Evolutionary conservation across 83 land plant genomes (phyloP).

Genomic region (Picea abies): DNA sequence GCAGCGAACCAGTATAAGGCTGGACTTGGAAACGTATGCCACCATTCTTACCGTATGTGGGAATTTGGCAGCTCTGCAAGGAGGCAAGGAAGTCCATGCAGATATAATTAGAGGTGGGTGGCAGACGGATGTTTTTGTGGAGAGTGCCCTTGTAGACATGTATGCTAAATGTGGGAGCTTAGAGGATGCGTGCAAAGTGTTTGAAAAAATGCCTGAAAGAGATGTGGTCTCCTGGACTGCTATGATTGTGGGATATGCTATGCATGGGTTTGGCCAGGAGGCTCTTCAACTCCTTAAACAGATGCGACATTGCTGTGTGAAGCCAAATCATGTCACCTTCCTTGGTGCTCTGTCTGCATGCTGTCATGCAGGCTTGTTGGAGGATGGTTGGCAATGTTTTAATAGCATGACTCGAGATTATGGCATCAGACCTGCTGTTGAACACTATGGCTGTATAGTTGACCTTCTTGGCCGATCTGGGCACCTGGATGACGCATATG

Average conservation of each 20-base stretch:
- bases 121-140: conserved; percentile 23
- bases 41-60: conserved; percentile 25
- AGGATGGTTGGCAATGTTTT: conserved; percentile 3
- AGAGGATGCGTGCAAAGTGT: conserved; percentile 27
- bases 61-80: conserved; percentile 24
- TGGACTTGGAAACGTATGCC: conserved; percentile 21
- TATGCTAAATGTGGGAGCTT: conserved; percentile 62
- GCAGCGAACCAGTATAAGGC: conserved; percentile 16
- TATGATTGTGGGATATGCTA: conserved; percentile 35
- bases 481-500: conserved; percentile 26
- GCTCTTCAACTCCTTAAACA: conserved; percentile 25
- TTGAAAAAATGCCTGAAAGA: conserved; percentile 18
- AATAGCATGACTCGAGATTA: conserved; percentile 17
- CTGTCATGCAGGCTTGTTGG: conserved; percentile 9
- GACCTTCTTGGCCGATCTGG: conserved; percentile 47
- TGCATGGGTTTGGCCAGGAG: conserved; percentile 33
- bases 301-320: conserved; percentile 21
- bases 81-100: conserved; percentile 21
- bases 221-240: conserved; percentile 47
- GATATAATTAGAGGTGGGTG: conserved; percentile 2
- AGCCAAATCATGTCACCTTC: conserved; percentile 41
- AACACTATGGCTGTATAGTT: conserved; percentile 41
- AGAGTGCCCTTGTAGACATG: conserved; percentile 45
- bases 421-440: conserved; percentile 20
- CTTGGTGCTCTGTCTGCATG: conserved; percentile 30